A percentile compares a stretch with the other conserved stretches of the same genome.
Evolutionary conservation across 805 yeast species (phyloP).

Genomic region (Saturnispora zaruensis): DNA sequence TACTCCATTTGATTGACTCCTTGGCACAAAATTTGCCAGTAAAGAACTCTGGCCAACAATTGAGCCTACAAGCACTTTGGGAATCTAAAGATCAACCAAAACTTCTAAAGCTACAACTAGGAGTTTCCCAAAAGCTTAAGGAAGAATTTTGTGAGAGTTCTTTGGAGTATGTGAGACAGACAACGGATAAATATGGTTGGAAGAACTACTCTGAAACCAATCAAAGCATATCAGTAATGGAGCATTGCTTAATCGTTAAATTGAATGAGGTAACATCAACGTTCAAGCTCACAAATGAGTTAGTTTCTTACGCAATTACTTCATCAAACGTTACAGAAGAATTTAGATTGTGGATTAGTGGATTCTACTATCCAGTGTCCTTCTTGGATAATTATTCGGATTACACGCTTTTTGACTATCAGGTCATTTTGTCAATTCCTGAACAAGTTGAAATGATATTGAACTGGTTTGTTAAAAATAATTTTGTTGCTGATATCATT

Average conservation of each 20-base stretch:
- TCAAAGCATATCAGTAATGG: conserved; percentile 15
- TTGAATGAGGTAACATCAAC: conserved; percentile 15
- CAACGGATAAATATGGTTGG: conserved; percentile 5
- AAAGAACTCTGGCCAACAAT: not conserved
- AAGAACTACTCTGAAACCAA: not conserved
- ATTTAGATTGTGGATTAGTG: conserved; percentile 18
- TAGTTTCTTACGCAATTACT: not conserved
- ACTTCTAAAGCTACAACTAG: not conserved
- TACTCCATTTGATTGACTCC: not conserved
- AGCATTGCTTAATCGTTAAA: conserved; percentile 18
- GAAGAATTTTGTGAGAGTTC: not conserved
- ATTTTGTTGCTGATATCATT: conserved; percentile 9
- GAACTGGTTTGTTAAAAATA: conserved; percentile 6
- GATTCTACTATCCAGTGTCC: conserved; percentile 20
- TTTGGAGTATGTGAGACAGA: not conserved
- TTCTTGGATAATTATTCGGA: conserved; percentile 13
- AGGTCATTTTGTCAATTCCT: conserved; percentile 8
- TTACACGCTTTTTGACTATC: conserved; percentile 18
- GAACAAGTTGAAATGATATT: conserved; percentile 20
- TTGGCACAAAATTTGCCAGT: not conserved
- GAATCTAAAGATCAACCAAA: not conserved
- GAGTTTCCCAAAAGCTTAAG: not conserved
- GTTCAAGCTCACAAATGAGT: conserved; percentile 4
- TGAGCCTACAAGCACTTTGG: not conserved
- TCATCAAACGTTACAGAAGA: conserved; percentile 6